phyloP scores from a whole-genome alignment of 805 yeast genomes.

The Kluyveromyces starmeri region DNA sequence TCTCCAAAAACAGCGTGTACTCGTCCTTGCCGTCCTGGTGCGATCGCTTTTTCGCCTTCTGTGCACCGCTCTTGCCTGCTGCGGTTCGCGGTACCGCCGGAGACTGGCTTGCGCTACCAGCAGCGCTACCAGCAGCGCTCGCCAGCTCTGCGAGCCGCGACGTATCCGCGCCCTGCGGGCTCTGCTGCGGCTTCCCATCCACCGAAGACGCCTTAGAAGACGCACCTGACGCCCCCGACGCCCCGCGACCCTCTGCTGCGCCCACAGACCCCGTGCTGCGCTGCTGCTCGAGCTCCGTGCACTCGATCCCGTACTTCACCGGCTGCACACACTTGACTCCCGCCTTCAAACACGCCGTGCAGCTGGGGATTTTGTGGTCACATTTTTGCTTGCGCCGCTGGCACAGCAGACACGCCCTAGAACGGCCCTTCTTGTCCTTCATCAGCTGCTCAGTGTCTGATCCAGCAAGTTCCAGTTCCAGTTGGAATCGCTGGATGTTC shows the following conservation, averaged over 20 bases:
- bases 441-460: conserved; percentile 22
- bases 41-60: conserved; percentile 1
- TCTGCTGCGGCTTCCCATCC: too few relatives aligned
- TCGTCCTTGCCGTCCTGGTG: conserved; percentile 36
- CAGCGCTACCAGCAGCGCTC: conserved; percentile 2
- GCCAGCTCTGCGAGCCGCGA: not conserved
- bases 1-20: conserved; percentile 48
- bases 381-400: conserved; percentile 55
- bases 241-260: not conserved
- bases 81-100: conserved; percentile 3
- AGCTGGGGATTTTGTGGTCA: conserved; percentile 55
- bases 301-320: conserved; percentile 35
- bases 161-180: not conserved
- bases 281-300: not conserved
- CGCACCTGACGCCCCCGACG: too few relatives aligned
- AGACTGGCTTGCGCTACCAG: conserved; percentile 3
- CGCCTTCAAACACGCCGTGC: conserved; percentile 59
- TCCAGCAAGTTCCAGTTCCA: conserved; percentile 29
- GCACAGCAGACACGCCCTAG: conserved; percentile 48
- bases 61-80: not conserved
- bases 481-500: conserved; percentile 27
- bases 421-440: conserved; percentile 44
- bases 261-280: not conserved
- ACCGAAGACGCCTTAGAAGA: too few relatives aligned
- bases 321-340: conserved; percentile 58